Percentiles rank a stretch among this genome's conserved stretches.
Evolutionary conservation across 2,329 filamentous ascomycete species (phyloP).

Genomic region (Karstenula rhodostoma): DNA sequence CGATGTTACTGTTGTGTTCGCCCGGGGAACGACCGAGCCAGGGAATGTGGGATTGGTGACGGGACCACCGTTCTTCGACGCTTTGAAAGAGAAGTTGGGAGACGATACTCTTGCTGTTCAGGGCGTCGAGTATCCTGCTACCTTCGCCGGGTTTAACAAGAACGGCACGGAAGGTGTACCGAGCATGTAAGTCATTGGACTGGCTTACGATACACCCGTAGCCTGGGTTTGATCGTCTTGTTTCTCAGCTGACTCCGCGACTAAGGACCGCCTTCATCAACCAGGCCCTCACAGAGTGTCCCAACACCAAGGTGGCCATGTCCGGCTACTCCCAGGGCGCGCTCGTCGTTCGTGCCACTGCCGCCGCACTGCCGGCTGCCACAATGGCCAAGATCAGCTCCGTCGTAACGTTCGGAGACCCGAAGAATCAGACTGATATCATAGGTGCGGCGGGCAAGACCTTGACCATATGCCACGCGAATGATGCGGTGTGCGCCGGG

Average conservation of each 20-base stretch:
- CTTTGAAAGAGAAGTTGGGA: conserved; percentile 16
- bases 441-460: conserved; percentile 15
- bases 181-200: conserved; percentile 17
- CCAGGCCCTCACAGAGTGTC: conserved; percentile 19
- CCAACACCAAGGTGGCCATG: conserved; percentile 25
- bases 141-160: conserved; percentile 18
- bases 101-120: conserved; percentile 19
- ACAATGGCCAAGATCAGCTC: conserved; percentile 19
- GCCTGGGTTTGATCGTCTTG: too few relatives aligned
- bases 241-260: background rate
- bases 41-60: conserved; percentile 48
- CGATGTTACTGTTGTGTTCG: conserved; percentile 4
- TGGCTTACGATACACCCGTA: background rate
- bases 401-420: conserved; percentile 19
- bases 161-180: conserved; percentile 18
- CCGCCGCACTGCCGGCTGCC: conserved; percentile 16
- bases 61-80: conserved; percentile 37
- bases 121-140: conserved; percentile 22
- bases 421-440: conserved; percentile 14
- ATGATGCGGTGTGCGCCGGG: conserved; percentile 13
- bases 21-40: conserved; percentile 4
- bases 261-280: conserved; percentile 18
- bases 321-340: conserved; percentile 28
- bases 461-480: conserved; percentile 15
- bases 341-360: conserved; percentile 22